A percentile compares a stretch with the other conserved stretches of the same genome.
Conservation (phyloP, 129 eudicot species). For the Heracleum sosnowskyi region DNA sequence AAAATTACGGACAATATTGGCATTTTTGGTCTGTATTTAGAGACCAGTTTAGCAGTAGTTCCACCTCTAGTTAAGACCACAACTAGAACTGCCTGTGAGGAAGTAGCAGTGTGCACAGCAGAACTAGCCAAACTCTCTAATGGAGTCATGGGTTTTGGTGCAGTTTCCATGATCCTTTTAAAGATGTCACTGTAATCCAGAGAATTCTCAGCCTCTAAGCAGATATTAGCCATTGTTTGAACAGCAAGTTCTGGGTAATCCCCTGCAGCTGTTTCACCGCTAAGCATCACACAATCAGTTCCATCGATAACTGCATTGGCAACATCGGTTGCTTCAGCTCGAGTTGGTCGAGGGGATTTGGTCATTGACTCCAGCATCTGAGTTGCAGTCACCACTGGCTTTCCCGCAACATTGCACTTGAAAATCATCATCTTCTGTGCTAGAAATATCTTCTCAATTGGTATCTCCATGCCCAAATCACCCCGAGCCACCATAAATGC, state of each 20-base stretch:
- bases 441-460: constrained; percentile 62
- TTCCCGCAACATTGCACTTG: constrained; percentile 65
- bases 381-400: constrained; percentile 73
- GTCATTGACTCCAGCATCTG: constrained; percentile 82
- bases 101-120: constrained; percentile 62
- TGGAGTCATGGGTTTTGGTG: constrained; percentile 73
- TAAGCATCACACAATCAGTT: constrained; percentile 82
- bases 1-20: constrained; percentile 60
- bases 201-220: constrained; percentile 63
- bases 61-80: constrained; percentile 66
- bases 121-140: constrained; percentile 59
- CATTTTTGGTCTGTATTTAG: constrained; percentile 63
- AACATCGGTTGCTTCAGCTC: constrained; percentile 80
- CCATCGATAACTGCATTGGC: constrained; percentile 79
- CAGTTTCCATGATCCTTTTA: constrained; percentile 38
- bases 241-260: constrained; percentile 70
- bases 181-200: constrained; percentile 41
- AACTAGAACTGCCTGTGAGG: constrained; percentile 42
- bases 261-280: constrained; percentile 80
- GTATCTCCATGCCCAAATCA: constrained; percentile 73
- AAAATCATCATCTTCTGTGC: constrained; percentile 68
- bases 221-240: constrained; percentile 58
- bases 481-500: constrained; percentile 81
- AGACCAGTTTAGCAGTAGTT: constrained; percentile 58
- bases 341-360: constrained; percentile 79